Conservation (phyloP, 2,329 filamentous ascomycete species). For the Meredithiella fracta region DNA sequence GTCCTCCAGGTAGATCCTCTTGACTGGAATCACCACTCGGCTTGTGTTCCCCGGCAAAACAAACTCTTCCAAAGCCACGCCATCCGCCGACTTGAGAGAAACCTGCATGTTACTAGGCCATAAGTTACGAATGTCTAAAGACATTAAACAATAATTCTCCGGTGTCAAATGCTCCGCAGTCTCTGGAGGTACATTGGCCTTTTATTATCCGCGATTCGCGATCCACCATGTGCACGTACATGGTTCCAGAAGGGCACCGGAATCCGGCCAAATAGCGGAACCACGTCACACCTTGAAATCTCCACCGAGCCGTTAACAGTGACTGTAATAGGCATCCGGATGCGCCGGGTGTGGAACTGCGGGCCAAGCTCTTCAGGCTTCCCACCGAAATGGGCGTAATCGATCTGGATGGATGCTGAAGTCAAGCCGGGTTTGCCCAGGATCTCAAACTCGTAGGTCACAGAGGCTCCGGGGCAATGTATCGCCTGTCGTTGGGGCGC, state of each 20-base stretch:
- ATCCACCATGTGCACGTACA: constrained; percentile 17
- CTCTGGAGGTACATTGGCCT: constrained; percentile 12
- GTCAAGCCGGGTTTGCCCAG: constrained; percentile 74
- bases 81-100: constrained; percentile 38
- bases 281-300: constrained; percentile 59
- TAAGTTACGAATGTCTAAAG: constrained; percentile 74
- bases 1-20: constrained; percentile 58
- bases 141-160: constrained; percentile 58
- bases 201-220: constrained; percentile 17
- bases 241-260: constrained; percentile 42
- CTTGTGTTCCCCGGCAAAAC: constrained; percentile 54
- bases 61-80: constrained; percentile 33
- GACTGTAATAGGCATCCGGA: constrained; percentile 64
- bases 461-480: constrained; percentile 52
- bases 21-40: constrained; percentile 60
- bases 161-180: constrained; percentile 15
- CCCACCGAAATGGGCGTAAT: constrained; percentile 69
- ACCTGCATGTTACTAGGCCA: constrained; percentile 71
- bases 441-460: constrained; percentile 67
- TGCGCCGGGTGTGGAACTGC: constrained; percentile 68
- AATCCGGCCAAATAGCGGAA: constrained; percentile 54
- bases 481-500: constrained; percentile 34
- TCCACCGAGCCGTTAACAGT: constrained; percentile 89
- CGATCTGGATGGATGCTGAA: constrained; percentile 61
- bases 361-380: constrained; percentile 50